Percentiles rank a stretch among this genome's conserved stretches.
Evolutionary conservation across 1,284 basidiomycete species (phyloP).

Genomic region (Trichosporon ovoides): DNA sequence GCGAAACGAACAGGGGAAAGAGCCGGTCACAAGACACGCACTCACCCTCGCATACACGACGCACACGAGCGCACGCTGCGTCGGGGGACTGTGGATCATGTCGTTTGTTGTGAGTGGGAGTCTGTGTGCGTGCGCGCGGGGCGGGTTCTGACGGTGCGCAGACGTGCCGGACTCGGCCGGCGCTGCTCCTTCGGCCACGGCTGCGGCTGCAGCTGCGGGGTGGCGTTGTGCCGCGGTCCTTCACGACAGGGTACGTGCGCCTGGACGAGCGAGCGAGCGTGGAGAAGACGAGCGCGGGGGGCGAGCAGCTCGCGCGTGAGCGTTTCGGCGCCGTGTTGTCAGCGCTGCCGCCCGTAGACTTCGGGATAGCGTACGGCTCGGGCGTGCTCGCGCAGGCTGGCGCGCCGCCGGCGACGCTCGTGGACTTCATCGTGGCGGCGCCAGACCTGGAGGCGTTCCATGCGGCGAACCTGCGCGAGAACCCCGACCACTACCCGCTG

Average conservation of each 20-base stretch:
- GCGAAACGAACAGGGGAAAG: not conserved
- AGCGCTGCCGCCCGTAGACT: slow-evolving; percentile 36
- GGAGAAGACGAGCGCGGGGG: not conserved
- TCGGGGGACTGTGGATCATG: too few species aligned
- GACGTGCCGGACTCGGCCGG: too few species aligned
- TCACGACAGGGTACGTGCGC: not conserved
- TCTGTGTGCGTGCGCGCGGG: too few species aligned
- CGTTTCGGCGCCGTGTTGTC: slow-evolving; percentile 38
- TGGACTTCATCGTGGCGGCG: slow-evolving; percentile 94
- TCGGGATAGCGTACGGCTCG: slow-evolving; percentile 48
- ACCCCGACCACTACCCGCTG: slow-evolving; percentile 83
- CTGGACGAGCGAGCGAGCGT: not conserved
- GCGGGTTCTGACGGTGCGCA: too few species aligned
- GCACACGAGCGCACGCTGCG: too few species aligned
- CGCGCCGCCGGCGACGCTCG: slow-evolving; percentile 59
- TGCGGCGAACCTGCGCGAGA: slow-evolving; percentile 84
- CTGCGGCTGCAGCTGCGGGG: not conserved
- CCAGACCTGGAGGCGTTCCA: slow-evolving; percentile 89
- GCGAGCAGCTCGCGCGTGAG: slow-evolving; percentile 21
- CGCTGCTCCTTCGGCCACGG: not conserved
- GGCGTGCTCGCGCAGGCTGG: slow-evolving; percentile 48
- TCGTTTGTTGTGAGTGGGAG: too few species aligned
- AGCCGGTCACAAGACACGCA: slow-evolving; percentile 2
- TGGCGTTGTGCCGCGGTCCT: not conserved
- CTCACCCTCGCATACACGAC: not conserved